These are phyloP conservation scores for Penicillium riverlandense DNA, from an alignment of 495 filamentous ascomycete genomes.

Conservation along the genomic window DNA sequence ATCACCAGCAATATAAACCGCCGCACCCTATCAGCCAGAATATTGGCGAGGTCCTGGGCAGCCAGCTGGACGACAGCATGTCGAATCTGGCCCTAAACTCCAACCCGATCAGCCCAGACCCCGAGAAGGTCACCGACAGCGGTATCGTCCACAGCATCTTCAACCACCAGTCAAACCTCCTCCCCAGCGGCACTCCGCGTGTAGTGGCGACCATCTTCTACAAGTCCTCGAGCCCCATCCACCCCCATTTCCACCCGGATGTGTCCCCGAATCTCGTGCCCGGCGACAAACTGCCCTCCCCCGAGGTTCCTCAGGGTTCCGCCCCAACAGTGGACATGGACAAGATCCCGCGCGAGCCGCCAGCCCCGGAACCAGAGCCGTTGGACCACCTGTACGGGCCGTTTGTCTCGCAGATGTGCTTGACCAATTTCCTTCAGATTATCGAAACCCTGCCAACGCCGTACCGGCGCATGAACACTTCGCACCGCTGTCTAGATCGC, in stretches of 20 bases:
- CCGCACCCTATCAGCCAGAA: constrained; percentile 34
- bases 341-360: constrained; percentile 65
- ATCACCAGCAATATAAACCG: constrained; percentile 69
- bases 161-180: constrained; percentile 27
- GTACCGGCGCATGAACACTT: constrained; percentile 51
- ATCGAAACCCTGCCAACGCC: constrained; percentile 62
- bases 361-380: constrained; percentile 54
- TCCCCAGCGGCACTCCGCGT: constrained; percentile 31
- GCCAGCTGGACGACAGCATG: constrained; percentile 11
- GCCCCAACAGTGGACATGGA: constrained; percentile 62
- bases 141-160: constrained; percentile 40
- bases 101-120: constrained; percentile 39
- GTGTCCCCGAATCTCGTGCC: constrained; percentile 13
- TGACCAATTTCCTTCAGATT: constrained; percentile 75
- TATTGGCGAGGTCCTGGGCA: constrained; percentile 36
- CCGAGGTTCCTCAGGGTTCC: constrained; percentile 36
- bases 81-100: constrained; percentile 16
- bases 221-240: constrained; percentile 35
- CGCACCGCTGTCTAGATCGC: constrained; percentile 64
- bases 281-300: constrained; percentile 30
- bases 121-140: constrained; percentile 35
- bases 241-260: constrained; percentile 39
- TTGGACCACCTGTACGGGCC: constrained; percentile 72
- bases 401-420: constrained; percentile 69
- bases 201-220: constrained; percentile 42